These are phyloP conservation scores for Teratosphaeria viscida DNA, from an alignment of 2,329 filamentous ascomycete genomes.

Conservation along the genomic window DNA sequence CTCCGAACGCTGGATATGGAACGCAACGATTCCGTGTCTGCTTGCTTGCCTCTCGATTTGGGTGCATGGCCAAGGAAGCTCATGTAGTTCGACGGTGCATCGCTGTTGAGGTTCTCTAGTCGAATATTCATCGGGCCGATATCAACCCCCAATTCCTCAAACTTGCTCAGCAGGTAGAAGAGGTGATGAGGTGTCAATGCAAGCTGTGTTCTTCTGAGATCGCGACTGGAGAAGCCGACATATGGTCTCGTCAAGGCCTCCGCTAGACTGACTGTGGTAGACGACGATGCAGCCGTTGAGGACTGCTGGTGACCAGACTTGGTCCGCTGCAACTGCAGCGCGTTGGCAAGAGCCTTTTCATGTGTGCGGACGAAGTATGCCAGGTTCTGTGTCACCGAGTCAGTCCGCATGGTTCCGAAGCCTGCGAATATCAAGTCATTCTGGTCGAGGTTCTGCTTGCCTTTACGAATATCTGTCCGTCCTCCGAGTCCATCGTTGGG, in stretches of 20 bases:
- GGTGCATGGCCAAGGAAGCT: conserved; percentile 84
- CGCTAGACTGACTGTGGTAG: conserved; percentile 61
- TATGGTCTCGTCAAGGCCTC: conserved; percentile 79
- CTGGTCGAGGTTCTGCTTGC: conserved; percentile 36
- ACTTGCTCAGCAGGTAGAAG: conserved; percentile 89
- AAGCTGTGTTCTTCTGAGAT: conserved; percentile 78
- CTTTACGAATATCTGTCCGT: conserved; percentile 84
- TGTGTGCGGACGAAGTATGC: conserved; percentile 93
- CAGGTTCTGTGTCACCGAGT: conserved; percentile 56
- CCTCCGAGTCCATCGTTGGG: conserved; percentile 66
- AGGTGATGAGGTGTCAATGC: conserved; percentile 92
- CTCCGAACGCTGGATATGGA: conserved; percentile 95
- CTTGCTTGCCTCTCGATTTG: conserved; percentile 64
- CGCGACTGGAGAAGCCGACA: conserved; percentile 74
- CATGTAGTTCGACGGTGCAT: conserved; percentile 82
- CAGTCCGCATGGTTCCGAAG: neutral
- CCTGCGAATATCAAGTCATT: neutral
- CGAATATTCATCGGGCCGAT: conserved; percentile 95
- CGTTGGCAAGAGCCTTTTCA: conserved; percentile 94
- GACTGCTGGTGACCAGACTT: conserved; percentile 44
- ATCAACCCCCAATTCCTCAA: conserved; percentile 76
- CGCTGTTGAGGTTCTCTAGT: conserved; percentile 86
- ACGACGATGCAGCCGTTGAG: conserved; percentile 36
- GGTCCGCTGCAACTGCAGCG: conserved; percentile 66
- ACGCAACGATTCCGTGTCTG: conserved; percentile 82